Percentiles rank a stretch among this genome's conserved stretches.
phyloP scores from a whole-genome alignment of 148 eudicot species.

The Suaeda aralocaspica region DNA sequence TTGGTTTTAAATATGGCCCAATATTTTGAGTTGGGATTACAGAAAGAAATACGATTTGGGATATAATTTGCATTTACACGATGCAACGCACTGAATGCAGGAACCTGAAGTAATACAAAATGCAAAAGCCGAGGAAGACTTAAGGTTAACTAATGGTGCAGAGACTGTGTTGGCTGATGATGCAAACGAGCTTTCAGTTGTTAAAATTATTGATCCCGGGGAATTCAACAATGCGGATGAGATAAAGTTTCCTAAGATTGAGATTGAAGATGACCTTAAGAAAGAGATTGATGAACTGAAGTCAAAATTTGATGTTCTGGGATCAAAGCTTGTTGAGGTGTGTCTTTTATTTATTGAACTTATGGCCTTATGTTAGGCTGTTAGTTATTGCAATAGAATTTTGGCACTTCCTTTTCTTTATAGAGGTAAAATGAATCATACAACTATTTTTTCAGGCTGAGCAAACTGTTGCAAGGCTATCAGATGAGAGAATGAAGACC shows the following conservation, averaged over 20 bases:
- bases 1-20: background rate
- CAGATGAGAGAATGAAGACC: constrained; percentile 40
- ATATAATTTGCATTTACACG: background rate
- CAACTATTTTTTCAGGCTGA: constrained; percentile 43
- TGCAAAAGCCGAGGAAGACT: constrained; percentile 25
- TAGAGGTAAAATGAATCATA: background rate
- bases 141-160: constrained; percentile 19
- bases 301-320: constrained; percentile 40
- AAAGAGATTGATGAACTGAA: constrained; percentile 44
- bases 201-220: constrained; percentile 25
- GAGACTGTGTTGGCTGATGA: constrained; percentile 25
- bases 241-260: constrained; percentile 8
- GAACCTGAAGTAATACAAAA: constrained; percentile 31
- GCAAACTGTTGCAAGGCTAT: constrained; percentile 37
- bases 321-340: constrained; percentile 52
- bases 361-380: background rate
- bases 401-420: background rate
- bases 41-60: constrained; percentile 1
- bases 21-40: background rate
- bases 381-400: background rate
- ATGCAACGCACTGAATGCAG: constrained; percentile 12
- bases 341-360: constrained; percentile 10
- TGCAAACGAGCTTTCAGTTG: constrained; percentile 21
- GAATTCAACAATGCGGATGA: constrained; percentile 26
- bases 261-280: constrained; percentile 19